Base-by-base conservation (phyloP, 345 rosid genomes). In the Aquilaria yunnanensis region DNA sequence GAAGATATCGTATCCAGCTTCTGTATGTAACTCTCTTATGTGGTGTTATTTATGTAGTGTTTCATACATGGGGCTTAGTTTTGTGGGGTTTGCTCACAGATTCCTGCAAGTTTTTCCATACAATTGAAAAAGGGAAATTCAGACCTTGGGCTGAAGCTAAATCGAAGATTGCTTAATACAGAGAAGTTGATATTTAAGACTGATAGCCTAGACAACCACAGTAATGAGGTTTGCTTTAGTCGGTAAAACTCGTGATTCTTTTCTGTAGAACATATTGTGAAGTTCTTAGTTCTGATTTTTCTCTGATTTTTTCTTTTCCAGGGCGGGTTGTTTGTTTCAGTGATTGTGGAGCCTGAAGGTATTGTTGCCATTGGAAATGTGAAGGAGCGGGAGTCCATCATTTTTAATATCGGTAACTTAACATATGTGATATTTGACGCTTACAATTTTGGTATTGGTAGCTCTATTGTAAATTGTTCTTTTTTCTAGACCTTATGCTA, bases 1-100 rank as follows among this genome's bases (percentile, higher is more conserved):
- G 85, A 90, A 94, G 99, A 94, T 90, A 75, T 90, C 96, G 10
- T 88, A 86, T 68, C 99, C 99, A 60, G 96, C 96, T 78, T 90
- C 96, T 78, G 97, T 94, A 90, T 76, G 95, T 88, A 69, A 54
- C 57, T 56, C 52, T 47, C 69, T 59, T 54, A 57, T 12, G 23
- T 58, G 53, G 9, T 67, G 47, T 47, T 7, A 33, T 59, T 13
- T 54, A 63, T 61, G 43, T 14, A 23, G 62, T 11, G 57, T 71
- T 16, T 59, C 62, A 71, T 14, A 54, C 29, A 51, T 59, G 65
- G 32, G 63, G 58, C 11, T 29, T 56, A 56, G n/a, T 6, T 37
- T 11, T 37, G 7, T 45, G 10, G 54, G 49, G 34, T 16, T 33
- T 49, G 57, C 29, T 60, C 33, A 16, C 64, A 86, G 99, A 82